Conservation (phyloP, 352 stramenopile species). For the Plasmopara viticola region DNA sequence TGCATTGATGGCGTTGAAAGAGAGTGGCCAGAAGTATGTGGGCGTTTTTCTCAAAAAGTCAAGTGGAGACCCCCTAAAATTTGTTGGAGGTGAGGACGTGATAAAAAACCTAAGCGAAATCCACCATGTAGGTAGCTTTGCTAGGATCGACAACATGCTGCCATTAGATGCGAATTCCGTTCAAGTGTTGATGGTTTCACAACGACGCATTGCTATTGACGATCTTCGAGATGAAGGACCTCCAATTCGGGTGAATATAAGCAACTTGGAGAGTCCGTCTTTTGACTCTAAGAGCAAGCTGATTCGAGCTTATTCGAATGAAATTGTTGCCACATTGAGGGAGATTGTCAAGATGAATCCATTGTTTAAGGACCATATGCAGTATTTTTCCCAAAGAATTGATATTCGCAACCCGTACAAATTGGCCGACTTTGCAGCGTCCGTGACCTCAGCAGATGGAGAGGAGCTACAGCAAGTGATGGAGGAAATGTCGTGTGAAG, state of each 20-base stretch:
- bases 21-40: conserved; percentile 88
- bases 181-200: conserved; percentile 85
- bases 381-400: conserved; percentile 93
- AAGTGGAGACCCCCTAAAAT: conserved; percentile 26
- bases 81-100: conserved; percentile 66
- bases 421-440: conserved; percentile 96
- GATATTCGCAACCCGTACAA: conserved; percentile 96
- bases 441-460: conserved; percentile 90
- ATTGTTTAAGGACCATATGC: conserved; percentile 96
- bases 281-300: conserved; percentile 81
- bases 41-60: conserved; percentile 92
- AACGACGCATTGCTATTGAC: conserved; percentile 81
- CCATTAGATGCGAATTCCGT: conserved; percentile 68
- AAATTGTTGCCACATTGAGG: conserved; percentile 95
- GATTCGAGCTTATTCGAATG: conserved; percentile 95
- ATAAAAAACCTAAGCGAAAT: conserved; percentile 91
- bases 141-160: conserved; percentile 91
- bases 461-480: conserved; percentile 91
- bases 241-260: conserved; percentile 64
- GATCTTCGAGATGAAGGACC: conserved; percentile 56
- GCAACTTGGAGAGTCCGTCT: conserved; percentile 57
- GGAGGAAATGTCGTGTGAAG: conserved; percentile 94
- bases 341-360: conserved; percentile 97
- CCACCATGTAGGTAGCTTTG: conserved; percentile 93
- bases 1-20: conserved; percentile 82